Evolutionary conservation across 2,329 filamentous ascomycete genomes (phyloP).

Genomic region (Arthroderma sp.): DNA sequence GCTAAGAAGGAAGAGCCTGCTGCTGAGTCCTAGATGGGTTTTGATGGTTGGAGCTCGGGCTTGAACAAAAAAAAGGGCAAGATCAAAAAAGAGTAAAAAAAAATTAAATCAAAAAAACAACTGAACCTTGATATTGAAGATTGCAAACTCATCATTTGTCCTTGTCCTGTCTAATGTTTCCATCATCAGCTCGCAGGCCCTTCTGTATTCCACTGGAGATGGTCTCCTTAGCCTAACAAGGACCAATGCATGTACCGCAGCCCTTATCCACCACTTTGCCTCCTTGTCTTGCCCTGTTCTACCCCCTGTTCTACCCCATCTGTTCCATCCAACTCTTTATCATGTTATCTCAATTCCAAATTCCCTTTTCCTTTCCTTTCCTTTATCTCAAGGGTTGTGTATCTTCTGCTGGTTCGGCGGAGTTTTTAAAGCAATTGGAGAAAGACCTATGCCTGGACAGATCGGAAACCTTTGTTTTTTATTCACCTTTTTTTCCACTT

Average conservation of each 20-base stretch:
- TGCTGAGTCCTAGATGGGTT: slow-evolving; percentile 25
- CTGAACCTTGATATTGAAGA: background rate
- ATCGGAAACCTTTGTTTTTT: slow-evolving; percentile 5
- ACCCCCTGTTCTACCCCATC: background rate
- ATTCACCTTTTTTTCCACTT: background rate
- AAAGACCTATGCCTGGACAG: slow-evolving; percentile 5
- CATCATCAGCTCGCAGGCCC: background rate
- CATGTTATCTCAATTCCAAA: background rate
- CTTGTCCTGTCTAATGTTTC: background rate
- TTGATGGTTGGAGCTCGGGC: background rate
- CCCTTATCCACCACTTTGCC: background rate
- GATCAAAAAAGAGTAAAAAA: background rate
- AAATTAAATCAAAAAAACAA: background rate
- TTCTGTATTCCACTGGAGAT: background rate
- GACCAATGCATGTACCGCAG: background rate
- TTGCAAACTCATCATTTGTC: background rate
- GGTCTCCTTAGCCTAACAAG: background rate
- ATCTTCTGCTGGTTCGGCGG: slow-evolving; percentile 11
- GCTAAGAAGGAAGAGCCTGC: slow-evolving; percentile 15
- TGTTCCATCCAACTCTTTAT: background rate
- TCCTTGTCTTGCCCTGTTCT: background rate
- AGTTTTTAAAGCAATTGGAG: slow-evolving; percentile 12
- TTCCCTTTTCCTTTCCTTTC: slow-evolving; percentile 5
- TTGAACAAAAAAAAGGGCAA: background rate
- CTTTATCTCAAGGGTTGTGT: slow-evolving; percentile 11